Evolutionary conservation across 2,329 filamentous ascomycete genomes (phyloP), one percentile per base, ranked within the genome.

Genomic region (Blumeria graminis): DNA sequence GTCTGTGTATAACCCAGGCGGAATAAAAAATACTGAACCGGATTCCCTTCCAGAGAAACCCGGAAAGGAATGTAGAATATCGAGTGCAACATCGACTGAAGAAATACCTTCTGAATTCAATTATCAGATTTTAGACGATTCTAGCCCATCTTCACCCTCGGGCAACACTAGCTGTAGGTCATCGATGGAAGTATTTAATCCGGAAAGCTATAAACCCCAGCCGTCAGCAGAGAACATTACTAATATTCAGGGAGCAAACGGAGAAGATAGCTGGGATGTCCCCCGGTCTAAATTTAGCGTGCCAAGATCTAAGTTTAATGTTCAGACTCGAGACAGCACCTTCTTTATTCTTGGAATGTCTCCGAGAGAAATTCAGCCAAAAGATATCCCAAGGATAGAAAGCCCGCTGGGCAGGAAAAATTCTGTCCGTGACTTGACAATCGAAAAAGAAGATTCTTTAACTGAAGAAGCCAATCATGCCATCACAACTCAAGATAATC

Each of bases 391-490:
- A 28, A 28, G 4, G 22, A 28, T 4, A 1, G 22, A 28, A 28
- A 28, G 4, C 22, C 2, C 4, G 4, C 22, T 4, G 22, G 22
- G 4, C 1, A 28, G 22, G 22, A 28, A 28, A 28, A 28, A 28
- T 28, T 28, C 22, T 28, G 22, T 28, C 22, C 22, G 4, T 28
- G 22, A 28, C 4, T 28, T 28, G 22, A 28, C 22, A 28, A 28
- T 28, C 22, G 4, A 28, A 28, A 28, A 28, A 28, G 22, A 28
- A 28, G 22, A 4, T 4, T 28, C 22, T 28, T 28, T 28, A 28
- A 28, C 22, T 4, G 22, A 28, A 28, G 22, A 69, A 39, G 79
- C 76, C 2, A 70, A 74, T 58, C 57, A 75, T 14, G 66, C 69
- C 11, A 56, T 61, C 18, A 60, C 65, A 13, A 67, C 68, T 32